A percentile compares a stretch with the other conserved stretches of the same genome.
Conservation (phyloP, 345 rosid genomes). For the Eucalyptus virginea region DNA sequence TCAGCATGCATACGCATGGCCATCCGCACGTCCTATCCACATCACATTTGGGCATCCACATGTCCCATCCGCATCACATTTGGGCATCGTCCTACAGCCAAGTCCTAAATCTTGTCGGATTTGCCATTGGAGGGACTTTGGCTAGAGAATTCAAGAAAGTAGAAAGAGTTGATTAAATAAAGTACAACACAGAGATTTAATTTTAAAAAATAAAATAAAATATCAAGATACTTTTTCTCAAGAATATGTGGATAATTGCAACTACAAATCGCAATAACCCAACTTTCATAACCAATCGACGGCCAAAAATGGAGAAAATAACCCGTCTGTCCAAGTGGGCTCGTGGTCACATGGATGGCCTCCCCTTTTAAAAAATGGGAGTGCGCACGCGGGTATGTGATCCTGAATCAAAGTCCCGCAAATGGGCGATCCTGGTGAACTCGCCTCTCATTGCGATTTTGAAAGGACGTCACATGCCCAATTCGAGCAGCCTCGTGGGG, state of each 20-base stretch:
- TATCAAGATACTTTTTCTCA: no score
- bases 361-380: not conserved
- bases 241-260: not conserved
- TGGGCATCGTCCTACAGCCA: not conserved
- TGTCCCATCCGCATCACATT: not conserved
- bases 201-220: no score
- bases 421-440: not conserved
- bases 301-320: not conserved
- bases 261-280: not conserved
- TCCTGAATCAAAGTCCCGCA: not conserved
- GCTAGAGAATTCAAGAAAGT: not conserved
- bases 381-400: not conserved
- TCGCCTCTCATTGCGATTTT: not conserved
- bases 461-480: not conserved
- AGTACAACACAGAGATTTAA: not conserved
- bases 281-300: not conserved
- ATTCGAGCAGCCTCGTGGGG: not conserved
- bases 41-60: not conserved
- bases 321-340: not conserved
- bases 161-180: not conserved
- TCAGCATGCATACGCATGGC: accelerated
- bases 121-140: not conserved
- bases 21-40: not conserved
- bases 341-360: not conserved
- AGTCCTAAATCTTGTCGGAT: not conserved